Base-by-base conservation (phyloP, 441 rosid species). In the Corymbia citriodora region DNA sequence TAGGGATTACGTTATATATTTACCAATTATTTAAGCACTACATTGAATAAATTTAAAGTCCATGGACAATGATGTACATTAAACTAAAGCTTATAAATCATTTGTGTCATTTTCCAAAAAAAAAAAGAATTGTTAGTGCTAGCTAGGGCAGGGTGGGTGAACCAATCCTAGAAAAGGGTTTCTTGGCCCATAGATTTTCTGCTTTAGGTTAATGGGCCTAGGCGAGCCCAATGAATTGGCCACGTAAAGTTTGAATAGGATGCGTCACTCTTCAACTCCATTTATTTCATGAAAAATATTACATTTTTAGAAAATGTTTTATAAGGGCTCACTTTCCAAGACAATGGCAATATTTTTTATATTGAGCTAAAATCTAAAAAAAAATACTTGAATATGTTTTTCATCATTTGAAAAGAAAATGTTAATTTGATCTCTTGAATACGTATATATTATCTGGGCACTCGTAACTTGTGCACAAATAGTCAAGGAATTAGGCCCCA, bases 321-420 rank as follows among this genome's bases (percentile, higher is more conserved):
- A 4, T 57, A 8, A 3, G 29, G 63, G 2, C 12, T 57, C 13
- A 57, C 23, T 57, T 57, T 57, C 63, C 63, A 57, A 57, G 29
- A 57, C 21, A 57, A 57, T 23, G 0, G 3, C 0, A 0, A 57
- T 57, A 57, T 57, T 57, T 23, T 21, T 57, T 5, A 5, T 57
- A 57, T 0, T 57, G 21, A 1, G 13, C 63, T 57, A 57, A 57
- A 21, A 9, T 57, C 4, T 57, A 4, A 6, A 57, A 6, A 57
- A 57, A 57, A 57, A 1, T 9, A 23, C 63, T 57, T 3, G 10
- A 57, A 57, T 57, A 57, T 57, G 21, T 23, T 57, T 57, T 57
- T 0, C 12, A 1, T 57, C 29, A 4, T 57, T 57, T 57, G 12
- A 0, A 57, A 0, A 57, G 0, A 12, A 57, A 57, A 57, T 4